Percentiles rank a stretch among this genome's conserved stretches.
Evolutionary conservation across 176 grass and related monocot genomes (phyloP).

Genomic region (Hordeum marinum): DNA sequence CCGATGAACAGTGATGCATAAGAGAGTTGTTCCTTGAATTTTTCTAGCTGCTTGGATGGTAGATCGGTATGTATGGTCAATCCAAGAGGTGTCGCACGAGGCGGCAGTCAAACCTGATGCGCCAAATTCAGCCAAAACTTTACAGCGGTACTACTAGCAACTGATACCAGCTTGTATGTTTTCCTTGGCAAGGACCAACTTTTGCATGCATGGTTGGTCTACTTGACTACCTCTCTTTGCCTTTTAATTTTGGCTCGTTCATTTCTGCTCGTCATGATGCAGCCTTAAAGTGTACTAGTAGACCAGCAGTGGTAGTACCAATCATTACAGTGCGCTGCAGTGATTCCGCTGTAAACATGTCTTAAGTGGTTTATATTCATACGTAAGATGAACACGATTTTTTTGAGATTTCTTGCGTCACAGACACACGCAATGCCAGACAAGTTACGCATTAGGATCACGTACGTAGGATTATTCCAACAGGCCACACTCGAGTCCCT

Average conservation of each 20-base stretch:
- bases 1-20: background rate
- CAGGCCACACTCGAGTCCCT: background rate
- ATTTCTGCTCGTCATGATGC: conserved; percentile 18
- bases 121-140: conserved; percentile 20
- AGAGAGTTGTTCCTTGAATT: background rate
- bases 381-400: background rate
- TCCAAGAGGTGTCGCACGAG: background rate
- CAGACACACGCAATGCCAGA: background rate
- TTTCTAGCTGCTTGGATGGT: background rate
- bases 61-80: background rate
- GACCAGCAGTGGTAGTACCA: background rate
- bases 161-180: background rate
- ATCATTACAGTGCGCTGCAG: conserved; percentile 22
- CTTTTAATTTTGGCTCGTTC: conserved; percentile 25
- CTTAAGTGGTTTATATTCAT: background rate
- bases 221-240: background rate
- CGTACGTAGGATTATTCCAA: background rate
- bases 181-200: background rate
- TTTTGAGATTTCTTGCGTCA: background rate
- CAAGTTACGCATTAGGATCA: background rate
- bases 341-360: background rate
- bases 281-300: conserved; percentile 28
- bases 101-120: conserved; percentile 35
- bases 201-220: conserved; percentile 8
- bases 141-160: conserved; percentile 6